Conservation (phyloP, 2,329 filamentous ascomycete genomes). For the Volutella citrinella region DNA sequence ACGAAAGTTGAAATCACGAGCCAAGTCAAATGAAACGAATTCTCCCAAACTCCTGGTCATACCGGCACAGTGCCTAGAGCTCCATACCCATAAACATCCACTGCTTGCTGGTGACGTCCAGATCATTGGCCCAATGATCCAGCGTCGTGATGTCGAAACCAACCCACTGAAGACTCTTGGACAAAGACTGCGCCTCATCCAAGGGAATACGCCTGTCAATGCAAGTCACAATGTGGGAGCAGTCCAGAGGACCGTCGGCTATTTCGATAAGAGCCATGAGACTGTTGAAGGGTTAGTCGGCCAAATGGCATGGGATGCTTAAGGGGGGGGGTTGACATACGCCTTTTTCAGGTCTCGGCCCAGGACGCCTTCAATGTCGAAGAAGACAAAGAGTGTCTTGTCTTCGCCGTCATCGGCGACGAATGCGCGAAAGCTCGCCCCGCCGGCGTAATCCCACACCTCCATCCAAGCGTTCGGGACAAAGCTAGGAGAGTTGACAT, state of each 20-base stretch:
- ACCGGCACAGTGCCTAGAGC: too few species aligned
- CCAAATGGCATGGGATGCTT: background rate
- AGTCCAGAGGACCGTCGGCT: conserved; percentile 72
- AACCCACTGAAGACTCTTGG: conserved; percentile 88
- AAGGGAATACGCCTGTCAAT: conserved; percentile 68
- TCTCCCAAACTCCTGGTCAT: conserved; percentile 18
- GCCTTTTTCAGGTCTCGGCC: conserved; percentile 81
- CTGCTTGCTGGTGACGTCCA: conserved; percentile 66
- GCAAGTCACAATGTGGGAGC: conserved; percentile 75
- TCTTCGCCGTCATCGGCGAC: conserved; percentile 67
- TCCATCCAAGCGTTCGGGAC: conserved; percentile 65
- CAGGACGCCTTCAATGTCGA: conserved; percentile 66
- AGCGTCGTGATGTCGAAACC: conserved; percentile 83
- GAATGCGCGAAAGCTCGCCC: conserved; percentile 83
- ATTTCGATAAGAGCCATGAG: conserved; percentile 90
- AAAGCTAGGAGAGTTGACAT: conserved; percentile 28
- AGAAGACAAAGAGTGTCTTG: conserved; percentile 83
- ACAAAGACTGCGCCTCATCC: conserved; percentile 62
- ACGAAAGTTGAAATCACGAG: conserved; percentile 13
- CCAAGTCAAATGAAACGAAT: conserved; percentile 19
- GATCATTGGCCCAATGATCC: conserved; percentile 66
- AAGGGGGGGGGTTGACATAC: conserved; percentile 50
- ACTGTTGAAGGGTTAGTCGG: conserved; percentile 39
- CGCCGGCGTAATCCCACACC: conserved; percentile 82
- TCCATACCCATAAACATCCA: conserved; percentile 93